A percentile compares a stretch with the other conserved stretches of the same genome.
These are phyloP conservation scores for Papiliotrema flavescens DNA, from an alignment of 1,284 basidiomycete genomes.

Conservation along the genomic window DNA sequence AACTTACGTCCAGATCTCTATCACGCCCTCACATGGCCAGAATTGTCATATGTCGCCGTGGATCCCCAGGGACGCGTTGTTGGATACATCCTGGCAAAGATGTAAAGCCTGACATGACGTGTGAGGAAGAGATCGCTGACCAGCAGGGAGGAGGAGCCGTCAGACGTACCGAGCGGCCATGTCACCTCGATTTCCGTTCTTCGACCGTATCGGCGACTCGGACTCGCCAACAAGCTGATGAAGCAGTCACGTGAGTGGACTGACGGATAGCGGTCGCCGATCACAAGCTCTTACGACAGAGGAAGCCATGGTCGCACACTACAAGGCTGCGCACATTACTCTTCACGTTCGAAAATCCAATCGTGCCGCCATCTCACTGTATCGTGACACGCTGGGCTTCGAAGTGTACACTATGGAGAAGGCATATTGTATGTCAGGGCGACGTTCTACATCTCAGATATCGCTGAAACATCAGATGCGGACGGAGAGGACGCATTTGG, in stretches of 20 bases:
- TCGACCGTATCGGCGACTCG: constrained; percentile 75
- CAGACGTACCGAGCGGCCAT: constrained; percentile 67
- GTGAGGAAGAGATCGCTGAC: not conserved
- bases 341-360: constrained; percentile 86
- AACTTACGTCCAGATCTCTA: constrained; percentile 65
- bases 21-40: constrained; percentile 86
- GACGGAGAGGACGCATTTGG: constrained; percentile 90
- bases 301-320: constrained; percentile 79
- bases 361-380: constrained; percentile 74
- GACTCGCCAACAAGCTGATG: constrained; percentile 85
- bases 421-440: constrained; percentile 67
- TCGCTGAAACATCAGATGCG: constrained; percentile 67
- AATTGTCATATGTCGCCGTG: constrained; percentile 90
- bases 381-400: constrained; percentile 80
- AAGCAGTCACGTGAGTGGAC: constrained; percentile 70
- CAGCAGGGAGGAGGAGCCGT: constrained; percentile 66
- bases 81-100: constrained; percentile 91
- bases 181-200: constrained; percentile 89
- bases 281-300: constrained; percentile 52
- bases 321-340: constrained; percentile 71
- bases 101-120: constrained; percentile 55
- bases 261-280: too few relatives aligned
- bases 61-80: constrained; percentile 84
- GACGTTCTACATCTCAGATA: not conserved
- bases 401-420: constrained; percentile 69